Evolutionary conservation across 306 rosid genomes (phyloP), one percentile per base, ranked within the genome.

Genomic region (Rubus idaeus): DNA sequence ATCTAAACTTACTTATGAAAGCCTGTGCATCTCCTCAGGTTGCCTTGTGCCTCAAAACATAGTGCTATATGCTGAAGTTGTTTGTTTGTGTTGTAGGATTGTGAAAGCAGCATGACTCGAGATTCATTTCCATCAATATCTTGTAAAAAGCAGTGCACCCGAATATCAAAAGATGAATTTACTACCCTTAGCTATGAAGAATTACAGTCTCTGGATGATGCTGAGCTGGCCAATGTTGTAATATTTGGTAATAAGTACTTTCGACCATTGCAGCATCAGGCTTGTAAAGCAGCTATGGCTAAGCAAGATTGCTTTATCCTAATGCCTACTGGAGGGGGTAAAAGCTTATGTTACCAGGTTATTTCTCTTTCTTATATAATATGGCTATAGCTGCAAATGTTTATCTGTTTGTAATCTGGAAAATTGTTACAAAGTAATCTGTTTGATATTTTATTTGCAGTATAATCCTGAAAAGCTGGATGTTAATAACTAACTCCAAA

Each of bases 291-390:
- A 68, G 89, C 92, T 68, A 75, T 89, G 84, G 88, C 91, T 77
- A 95, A 87, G 80, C 86, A 63, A 76, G 97, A 95, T 86, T 90
- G 96, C 80, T 95, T 95, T 80, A 84, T 95, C 80, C 92, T 95
- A 68, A 95, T 95, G 98, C 98, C 98, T 45, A 95, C 98, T 8
- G 98, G 98, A 74, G 98, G 98, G 70, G 98, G 97, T 45, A 95
- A 95, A 90, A 90, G 97, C 79, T 89, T 95, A 74, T 95, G 98
- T 78, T 95, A 95, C 78, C 98, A 95, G 98, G 98, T 95, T 72
- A 45, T 75, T 58, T 85, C 73, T 70, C 81, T 85, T 79, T 81
- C 74, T 10, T 69, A 45, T 30, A 42, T 2, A 5, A 11, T 71
- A 6, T 21, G 65, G 40, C 55, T 73, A 55, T 30, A n/a, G 6